A percentile compares a stretch with the other conserved stretches of the same genome.
Conservation (phyloP, 345 rosid species). For the Cardamine chenopodiifolia region DNA sequence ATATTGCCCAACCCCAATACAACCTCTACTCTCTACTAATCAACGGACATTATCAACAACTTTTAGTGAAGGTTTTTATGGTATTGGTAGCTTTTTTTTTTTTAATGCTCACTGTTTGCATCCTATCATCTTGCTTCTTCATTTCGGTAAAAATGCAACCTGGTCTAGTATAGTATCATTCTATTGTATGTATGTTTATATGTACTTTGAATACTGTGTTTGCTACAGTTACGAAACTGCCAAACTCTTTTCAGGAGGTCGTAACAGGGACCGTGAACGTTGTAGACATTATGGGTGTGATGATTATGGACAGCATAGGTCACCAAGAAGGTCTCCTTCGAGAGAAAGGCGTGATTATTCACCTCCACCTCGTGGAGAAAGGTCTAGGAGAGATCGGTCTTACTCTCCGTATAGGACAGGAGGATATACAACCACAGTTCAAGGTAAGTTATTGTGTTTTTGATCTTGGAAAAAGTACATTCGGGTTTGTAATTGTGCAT, state of each 20-base stretch:
- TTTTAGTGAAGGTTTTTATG: slow-evolving; percentile 52
- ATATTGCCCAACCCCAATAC: too few species aligned
- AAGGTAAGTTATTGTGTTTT: slow-evolving; percentile 31
- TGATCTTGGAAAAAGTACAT: background rate
- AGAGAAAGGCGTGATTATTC: too few species aligned
- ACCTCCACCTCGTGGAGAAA: too few species aligned
- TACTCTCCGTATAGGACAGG: slow-evolving; percentile 55
- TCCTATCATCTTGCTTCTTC: background rate
- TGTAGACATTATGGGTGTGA: too few species aligned
- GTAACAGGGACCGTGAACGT: too few species aligned
- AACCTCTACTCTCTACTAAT: slow-evolving; percentile 59
- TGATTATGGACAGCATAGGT: too few species aligned
- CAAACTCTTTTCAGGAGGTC: too few species aligned
- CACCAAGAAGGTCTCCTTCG: too few species aligned
- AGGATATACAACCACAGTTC: slow-evolving; percentile 33
- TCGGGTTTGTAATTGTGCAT: background rate
- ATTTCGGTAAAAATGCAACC: background rate
- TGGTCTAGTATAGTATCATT: background rate
- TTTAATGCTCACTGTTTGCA: background rate
- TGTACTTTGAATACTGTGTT: background rate
- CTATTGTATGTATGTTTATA: background rate
- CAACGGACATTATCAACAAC: slow-evolving; percentile 87
- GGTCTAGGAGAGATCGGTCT: too few species aligned
- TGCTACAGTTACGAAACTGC: too few species aligned
- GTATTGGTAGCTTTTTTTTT: slow-evolving; percentile 5